Base-by-base conservation (phyloP, 805 yeast genomes). In the Ogataea angusta region DNA sequence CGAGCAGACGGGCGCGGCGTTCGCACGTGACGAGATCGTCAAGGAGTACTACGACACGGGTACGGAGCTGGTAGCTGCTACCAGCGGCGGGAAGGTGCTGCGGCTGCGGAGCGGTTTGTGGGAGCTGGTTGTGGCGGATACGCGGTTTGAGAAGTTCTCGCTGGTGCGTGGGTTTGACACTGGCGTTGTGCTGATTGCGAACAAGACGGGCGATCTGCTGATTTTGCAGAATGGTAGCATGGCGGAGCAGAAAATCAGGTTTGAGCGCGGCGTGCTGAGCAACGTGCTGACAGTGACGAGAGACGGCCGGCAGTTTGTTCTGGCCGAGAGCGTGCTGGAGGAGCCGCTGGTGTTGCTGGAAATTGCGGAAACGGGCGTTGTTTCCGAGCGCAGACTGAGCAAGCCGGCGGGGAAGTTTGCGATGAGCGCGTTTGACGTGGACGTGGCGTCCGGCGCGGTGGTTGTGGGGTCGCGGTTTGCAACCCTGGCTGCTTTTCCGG, bases 391-490 rank as follows among this genome's bases (percentile, higher is more conserved):
- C 8, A 21, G 24, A 12, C 47, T 66, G 1, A 21, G 2, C 18
- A 63, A 48, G 47, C 70, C 58, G 19, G 49, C 47, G 24, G 60
- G 47, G 33, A 69, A 47, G 45, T 79, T 84, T 51, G 73, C 78
- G 1, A 68, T 83, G 0, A 79, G 91, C 0, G 73, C 81, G n/a
- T 54, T 82, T 19, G 68, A 63, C 17, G 61, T 69, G 26, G 77
- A 73, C 47, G 43, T 56, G 2, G 48, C 12, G 0, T 64, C 63
- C 29, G 55, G 62, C 14, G 65, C 68, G 59, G 53, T 86, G 1
- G 53, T 83, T 13, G 60, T 88, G 14, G 95, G 93, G 0, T 84
- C 93, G 3, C 67, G 95, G 46, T 78, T 73, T 52, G 85, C 87
- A 12, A 76, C 85, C 0, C 28, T 88, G 4, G 67, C 73, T 32